Conservation (phyloP, 768 basidiomycete species). For the Tulasnella sp. region DNA sequence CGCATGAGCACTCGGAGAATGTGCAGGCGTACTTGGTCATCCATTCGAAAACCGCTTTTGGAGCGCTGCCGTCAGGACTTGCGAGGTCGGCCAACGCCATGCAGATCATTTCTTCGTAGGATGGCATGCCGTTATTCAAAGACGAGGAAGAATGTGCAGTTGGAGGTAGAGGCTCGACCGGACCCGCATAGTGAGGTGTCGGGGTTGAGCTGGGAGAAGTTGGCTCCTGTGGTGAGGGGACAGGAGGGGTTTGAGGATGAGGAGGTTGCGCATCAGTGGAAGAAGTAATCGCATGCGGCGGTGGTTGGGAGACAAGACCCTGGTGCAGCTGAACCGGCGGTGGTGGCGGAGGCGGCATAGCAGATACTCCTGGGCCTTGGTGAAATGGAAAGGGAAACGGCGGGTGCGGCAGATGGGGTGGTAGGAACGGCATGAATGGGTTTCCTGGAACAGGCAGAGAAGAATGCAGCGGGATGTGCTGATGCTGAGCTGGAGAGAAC, state of each 20-base stretch:
- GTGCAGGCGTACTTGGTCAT: constrained; percentile 53
- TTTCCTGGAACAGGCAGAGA: constrained; percentile 34
- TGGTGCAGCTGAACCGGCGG: constrained; percentile 38
- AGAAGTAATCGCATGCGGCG: constrained; percentile 16
- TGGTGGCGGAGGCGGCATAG: constrained; percentile 35
- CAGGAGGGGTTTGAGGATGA: constrained; percentile 39
- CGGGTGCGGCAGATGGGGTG: constrained; percentile 32
- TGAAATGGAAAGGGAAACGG: constrained; percentile 26
- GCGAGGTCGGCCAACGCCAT: constrained; percentile 64
- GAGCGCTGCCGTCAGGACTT: constrained; percentile 72
- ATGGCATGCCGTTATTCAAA: constrained; percentile 60
- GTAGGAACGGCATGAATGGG: constrained; percentile 33
- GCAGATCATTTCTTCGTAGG: constrained; percentile 90
- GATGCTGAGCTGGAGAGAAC: not conserved
- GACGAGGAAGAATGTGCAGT: constrained; percentile 31
- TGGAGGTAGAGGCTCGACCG: constrained; percentile 33
- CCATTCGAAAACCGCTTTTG: constrained; percentile 80
- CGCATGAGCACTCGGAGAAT: not conserved
- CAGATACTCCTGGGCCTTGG: constrained; percentile 30
- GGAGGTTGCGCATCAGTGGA: constrained; percentile 42
- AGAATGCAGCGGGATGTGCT: constrained; percentile 20
- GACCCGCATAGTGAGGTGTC: constrained; percentile 40
- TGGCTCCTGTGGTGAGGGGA: constrained; percentile 34
- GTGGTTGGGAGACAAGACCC: constrained; percentile 50
- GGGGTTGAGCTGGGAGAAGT: constrained; percentile 31